Evolutionary conservation across 257 asterid species (phyloP).

Genomic region (Solanum paucissectum): DNA sequence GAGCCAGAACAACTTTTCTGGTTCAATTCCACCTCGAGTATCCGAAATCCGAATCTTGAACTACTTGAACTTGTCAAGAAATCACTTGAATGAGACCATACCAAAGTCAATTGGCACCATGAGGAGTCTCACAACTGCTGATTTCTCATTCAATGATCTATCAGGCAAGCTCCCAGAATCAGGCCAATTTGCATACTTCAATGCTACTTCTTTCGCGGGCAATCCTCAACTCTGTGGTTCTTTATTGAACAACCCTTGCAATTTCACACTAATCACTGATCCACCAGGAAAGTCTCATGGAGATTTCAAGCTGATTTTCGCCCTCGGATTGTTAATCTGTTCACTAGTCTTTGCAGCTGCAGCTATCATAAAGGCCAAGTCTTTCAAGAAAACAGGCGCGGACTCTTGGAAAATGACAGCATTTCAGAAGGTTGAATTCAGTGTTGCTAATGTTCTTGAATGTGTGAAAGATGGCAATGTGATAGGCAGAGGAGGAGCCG

Average conservation of each 20-base stretch:
- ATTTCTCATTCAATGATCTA: constrained; percentile 79
- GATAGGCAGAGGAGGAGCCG: constrained; percentile 93
- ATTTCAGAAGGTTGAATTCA: constrained; percentile 71
- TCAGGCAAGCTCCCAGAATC: constrained; percentile 77
- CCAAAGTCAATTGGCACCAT: constrained; percentile 55
- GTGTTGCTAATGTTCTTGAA: constrained; percentile 61
- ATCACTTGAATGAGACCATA: constrained; percentile 48
- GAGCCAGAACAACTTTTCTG: constrained; percentile 66
- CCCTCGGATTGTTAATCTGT: constrained; percentile 62
- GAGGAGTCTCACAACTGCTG: constrained; percentile 90
- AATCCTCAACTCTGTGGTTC: constrained; percentile 78
- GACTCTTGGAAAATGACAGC: constrained; percentile 75
- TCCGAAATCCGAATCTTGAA: constrained; percentile 57
- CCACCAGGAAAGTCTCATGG: constrained; percentile 28
- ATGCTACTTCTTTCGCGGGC: constrained; percentile 60
- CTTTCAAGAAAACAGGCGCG: constrained; percentile 50
- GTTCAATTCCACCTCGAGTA: constrained; percentile 55
- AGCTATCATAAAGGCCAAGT: constrained; percentile 66
- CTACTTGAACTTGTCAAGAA: constrained; percentile 72
- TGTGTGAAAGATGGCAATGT: constrained; percentile 85
- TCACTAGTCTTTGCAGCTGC: constrained; percentile 60
- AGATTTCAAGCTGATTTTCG: constrained; percentile 65
- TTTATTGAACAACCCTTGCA: constrained; percentile 58
- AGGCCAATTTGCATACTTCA: constrained; percentile 76
- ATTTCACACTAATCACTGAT: constrained; percentile 6